phyloP scores from a whole-genome alignment of 768 basidiomycete species.

The Mycena metata region DNA sequence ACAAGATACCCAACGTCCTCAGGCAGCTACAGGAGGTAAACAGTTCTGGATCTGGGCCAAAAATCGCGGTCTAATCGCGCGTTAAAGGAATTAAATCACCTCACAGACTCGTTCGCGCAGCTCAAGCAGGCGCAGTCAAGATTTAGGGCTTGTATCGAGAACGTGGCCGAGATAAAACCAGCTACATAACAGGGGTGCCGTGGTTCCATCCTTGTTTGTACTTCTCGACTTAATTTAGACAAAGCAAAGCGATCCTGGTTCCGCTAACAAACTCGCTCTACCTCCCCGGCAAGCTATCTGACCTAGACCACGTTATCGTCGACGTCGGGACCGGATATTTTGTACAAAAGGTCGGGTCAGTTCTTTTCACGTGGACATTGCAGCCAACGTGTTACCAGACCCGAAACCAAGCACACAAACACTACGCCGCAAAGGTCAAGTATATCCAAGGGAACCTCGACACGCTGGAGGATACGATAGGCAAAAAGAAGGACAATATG shows the following conservation, averaged over 20 bases:
- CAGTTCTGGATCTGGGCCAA: conserved; percentile 14
- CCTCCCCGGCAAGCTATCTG: conserved; percentile 90
- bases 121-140: conserved; percentile 94
- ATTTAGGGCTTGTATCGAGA: conserved; percentile 89
- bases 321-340: conserved; percentile 98
- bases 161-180: conserved; percentile 79
- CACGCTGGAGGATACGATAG: conserved; percentile 88
- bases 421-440: conserved; percentile 86
- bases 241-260: conserved; percentile 91
- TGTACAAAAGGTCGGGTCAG: conserved; percentile 83
- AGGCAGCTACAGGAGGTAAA: conserved; percentile 92
- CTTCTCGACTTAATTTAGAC: neutral
- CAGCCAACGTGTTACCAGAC: conserved; percentile 61
- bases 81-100: conserved; percentile 87
- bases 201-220: neutral
- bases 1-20: too few relatives aligned
- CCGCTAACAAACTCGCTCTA: conserved; percentile 96
- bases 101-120: conserved; percentile 92
- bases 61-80: conserved; percentile 13
- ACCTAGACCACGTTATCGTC: conserved; percentile 89
- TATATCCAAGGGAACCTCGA: conserved; percentile 89
- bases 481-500: conserved; percentile 92
- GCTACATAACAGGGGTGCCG: conserved; percentile 73
- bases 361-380: neutral
- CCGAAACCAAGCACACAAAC: conserved; percentile 80